Evolutionary conservation across 2,329 filamentous ascomycete genomes (phyloP).

Genomic region (Talaromyces piceae): DNA sequence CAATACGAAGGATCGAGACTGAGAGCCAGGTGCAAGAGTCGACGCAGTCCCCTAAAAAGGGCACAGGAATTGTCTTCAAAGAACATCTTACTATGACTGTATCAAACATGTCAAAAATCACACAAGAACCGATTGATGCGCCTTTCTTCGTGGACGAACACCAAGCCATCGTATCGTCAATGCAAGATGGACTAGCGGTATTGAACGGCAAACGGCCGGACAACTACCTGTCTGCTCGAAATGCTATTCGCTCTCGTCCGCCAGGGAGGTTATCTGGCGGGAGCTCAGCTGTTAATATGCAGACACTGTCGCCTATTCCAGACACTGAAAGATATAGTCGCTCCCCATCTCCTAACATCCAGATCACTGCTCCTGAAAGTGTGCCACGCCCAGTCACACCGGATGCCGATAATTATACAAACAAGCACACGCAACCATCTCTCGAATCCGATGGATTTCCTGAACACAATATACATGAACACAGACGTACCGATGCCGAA

Average conservation of each 20-base stretch:
- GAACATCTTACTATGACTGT: constrained; percentile 33
- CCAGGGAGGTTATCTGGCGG: neutral
- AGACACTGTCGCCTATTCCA: constrained; percentile 6
- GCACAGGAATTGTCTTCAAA: constrained; percentile 22
- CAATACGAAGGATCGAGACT: constrained; percentile 16
- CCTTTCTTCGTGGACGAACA: constrained; percentile 20
- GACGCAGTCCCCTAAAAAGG: constrained; percentile 8
- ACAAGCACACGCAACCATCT: neutral
- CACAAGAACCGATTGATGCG: constrained; percentile 22
- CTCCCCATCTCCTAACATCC: constrained; percentile 6
- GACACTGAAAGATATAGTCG: constrained; percentile 4
- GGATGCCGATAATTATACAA: neutral
- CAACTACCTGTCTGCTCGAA: neutral
- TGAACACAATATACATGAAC: neutral
- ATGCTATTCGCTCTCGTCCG: neutral
- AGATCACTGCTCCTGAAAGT: constrained; percentile 4
- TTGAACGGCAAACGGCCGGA: constrained; percentile 20
- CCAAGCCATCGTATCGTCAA: constrained; percentile 24
- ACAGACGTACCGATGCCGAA: neutral
- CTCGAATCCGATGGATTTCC: neutral
- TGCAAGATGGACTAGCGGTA: constrained; percentile 25
- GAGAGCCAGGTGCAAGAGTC: neutral
- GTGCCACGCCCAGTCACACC: neutral
- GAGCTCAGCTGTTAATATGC: constrained; percentile 1
- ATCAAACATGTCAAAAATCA: constrained; percentile 29